Base-by-base conservation (phyloP, 495 filamentous ascomycete genomes). In the Chaetomium tenue region DNA sequence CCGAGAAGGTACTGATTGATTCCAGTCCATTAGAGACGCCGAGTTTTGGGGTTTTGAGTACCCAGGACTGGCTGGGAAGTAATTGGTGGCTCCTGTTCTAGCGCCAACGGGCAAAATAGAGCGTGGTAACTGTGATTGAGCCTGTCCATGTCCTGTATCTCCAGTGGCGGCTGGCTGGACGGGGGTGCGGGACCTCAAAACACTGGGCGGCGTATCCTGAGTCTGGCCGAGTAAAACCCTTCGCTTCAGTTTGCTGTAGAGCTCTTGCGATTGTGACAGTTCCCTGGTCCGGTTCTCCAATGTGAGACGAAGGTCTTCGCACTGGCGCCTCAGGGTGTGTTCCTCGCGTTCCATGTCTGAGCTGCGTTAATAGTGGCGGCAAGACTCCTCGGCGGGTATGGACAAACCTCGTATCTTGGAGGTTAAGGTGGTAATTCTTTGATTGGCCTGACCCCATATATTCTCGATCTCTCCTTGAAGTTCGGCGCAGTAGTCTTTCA, bases 201-300 rank as follows among this genome's bases (percentile, higher is more conserved):
- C 83, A 61, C 91, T 85, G 39, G 83, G 86, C 5, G 89, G 90
- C 20, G 89, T 89, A 51, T 82, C 82, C 61, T 89, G 85, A 55
- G 91, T 86, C 33, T 89, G 86, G 11, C 85, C 83, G 28, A 83
- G 76, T 80, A 91, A 85, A 5, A 87, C 84, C 58, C 87, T 86
- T 26, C 86, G 83, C 74, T 96, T 97, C 51, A 96, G 79, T 39
- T 88, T 83, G 66, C 91, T 88, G 65, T 96, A 97, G 7, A 96
- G 83, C 66, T 93, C 90, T 66, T 92, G 91, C 22, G 87, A 88
- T 61, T 92, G 88, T 5, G 86, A 77, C n/a, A 91, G 83, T 63
- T 90, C 89, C 48, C 86, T 86, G 63, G 78, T 87, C 70, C 95
- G 95, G 39, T 93, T 89, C 48, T 84, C 82, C 64, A 87, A 86